Evolutionary conservation across 169 alveolate species (phyloP), one percentile per base, ranked within the genome.

Genomic region (Eimeria necatrix): DNA sequence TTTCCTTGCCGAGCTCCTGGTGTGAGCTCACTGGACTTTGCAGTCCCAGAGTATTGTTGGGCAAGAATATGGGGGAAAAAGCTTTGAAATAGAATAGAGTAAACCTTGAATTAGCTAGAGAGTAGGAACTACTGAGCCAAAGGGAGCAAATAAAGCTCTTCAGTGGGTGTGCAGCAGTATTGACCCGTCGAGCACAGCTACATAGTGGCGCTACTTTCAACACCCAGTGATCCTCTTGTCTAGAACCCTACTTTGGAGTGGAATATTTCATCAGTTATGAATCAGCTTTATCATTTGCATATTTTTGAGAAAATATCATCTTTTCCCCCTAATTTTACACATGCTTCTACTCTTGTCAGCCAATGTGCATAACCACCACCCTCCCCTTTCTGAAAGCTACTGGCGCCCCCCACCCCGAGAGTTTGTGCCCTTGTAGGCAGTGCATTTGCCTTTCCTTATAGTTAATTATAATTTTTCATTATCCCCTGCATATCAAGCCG

Each of bases 171-270:
- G 80, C 80, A 49, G 22, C 80, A 6, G 12, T 49, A 22, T 68
- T 68, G 80, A 68, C 80, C 41, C 80, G 80, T 68, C 80, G 80
- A 68, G 80, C 80, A 24, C 80, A 49, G 80, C 80, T 68, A n/a
- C 80, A 49, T 41, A 24, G 80, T 68, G 16, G 80, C 80, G 41
- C 41, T 41, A 68, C 22, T 41, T 68, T 68, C 51, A 68, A 68
- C 80, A 22, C 48, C 18, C 22, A 12, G 48, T 49, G 80, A 68
- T 68, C 80, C 78, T 68, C 80, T 16, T n/a, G 41, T 68, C 18
- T 68, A n/a, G 14, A n/a, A 12, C 4, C 16, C 51, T 24, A 24
- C 32, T 68, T 16, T n/a, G 9, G 80, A n/a, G 16, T 32, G 80
- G 80, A 68, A 68, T 68, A 1, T 68, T 12, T 14, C 32, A 8